Conservation (phyloP, 345 rosid genomes). For the Diplotaxis tenuifolia region DNA sequence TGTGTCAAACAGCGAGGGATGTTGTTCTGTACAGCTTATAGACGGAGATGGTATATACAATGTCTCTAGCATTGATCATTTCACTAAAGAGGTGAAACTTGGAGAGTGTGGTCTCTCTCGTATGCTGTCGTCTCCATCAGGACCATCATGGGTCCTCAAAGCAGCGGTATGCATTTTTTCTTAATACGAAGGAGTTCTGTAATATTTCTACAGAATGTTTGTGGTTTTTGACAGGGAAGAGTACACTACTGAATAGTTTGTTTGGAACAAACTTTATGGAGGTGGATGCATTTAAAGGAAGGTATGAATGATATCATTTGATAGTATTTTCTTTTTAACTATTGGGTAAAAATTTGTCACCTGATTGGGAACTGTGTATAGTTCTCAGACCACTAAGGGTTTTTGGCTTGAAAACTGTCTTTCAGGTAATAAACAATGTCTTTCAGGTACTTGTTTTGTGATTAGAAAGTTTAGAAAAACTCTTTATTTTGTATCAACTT, state of each 20-base stretch:
- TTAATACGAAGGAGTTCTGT: slow-evolving; percentile 6
- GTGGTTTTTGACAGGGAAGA: slow-evolving; percentile 62
- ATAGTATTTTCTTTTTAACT: neutral
- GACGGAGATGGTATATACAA: slow-evolving; percentile 80
- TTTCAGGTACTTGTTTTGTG: too few species aligned
- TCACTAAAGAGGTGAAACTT: slow-evolving; percentile 63
- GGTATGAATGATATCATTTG: slow-evolving; percentile 48
- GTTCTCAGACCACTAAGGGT: slow-evolving; percentile 93
- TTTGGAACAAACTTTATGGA: slow-evolving; percentile 84
- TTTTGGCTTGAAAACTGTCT: slow-evolving; percentile 85
- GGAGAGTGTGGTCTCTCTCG: slow-evolving; percentile 80
- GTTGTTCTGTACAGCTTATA: slow-evolving; percentile 78
- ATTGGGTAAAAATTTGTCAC: neutral
- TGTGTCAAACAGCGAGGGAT: slow-evolving; percentile 32
- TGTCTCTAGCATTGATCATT: slow-evolving; percentile 53
- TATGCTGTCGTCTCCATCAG: slow-evolving; percentile 84
- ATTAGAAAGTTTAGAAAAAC: too few species aligned
- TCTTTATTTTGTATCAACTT: too few species aligned
- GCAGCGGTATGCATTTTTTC: slow-evolving; percentile 61
- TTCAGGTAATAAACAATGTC: too few species aligned
- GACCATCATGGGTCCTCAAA: slow-evolving; percentile 98
- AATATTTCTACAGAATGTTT: neutral
- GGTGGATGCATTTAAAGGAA: slow-evolving; percentile 96
- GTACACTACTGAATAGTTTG: slow-evolving; percentile 78
- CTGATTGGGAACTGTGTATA: slow-evolving; percentile 31